phyloP scores from a whole-genome alignment of 768 basidiomycete genomes.

The Leccinum longicurvipes region DNA sequence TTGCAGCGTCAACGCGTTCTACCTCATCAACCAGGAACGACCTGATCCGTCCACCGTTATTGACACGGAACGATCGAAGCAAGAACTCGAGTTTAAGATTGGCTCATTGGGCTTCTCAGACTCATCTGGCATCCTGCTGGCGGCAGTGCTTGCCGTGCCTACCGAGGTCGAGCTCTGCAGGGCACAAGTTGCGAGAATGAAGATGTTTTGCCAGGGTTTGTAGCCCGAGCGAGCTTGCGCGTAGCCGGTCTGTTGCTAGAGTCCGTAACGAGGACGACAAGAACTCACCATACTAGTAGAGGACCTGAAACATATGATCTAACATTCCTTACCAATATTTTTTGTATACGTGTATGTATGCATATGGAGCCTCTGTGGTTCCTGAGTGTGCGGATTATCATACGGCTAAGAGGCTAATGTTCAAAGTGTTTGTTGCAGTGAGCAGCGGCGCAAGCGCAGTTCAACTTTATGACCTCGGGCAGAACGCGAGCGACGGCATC shows the following conservation, averaged over 20 bases:
- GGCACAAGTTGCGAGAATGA: slow-evolving; percentile 67
- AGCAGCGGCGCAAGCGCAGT: too few species aligned
- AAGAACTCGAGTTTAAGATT: slow-evolving; percentile 87
- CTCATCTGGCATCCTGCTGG: slow-evolving; percentile 61
- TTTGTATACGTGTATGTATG: neutral
- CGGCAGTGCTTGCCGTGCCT: slow-evolving; percentile 39
- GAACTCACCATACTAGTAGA: neutral
- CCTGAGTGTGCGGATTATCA: too few species aligned
- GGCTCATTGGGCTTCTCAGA: slow-evolving; percentile 87
- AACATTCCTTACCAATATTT: neutral
- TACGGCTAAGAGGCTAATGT: too few species aligned
- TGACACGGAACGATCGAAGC: slow-evolving; percentile 58
- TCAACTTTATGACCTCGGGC: too few species aligned
- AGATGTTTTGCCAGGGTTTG: slow-evolving; percentile 63
- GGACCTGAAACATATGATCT: neutral
- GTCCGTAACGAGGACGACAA: neutral
- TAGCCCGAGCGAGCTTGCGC: slow-evolving; percentile 24
- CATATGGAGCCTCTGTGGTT: neutral
- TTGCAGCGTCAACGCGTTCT: slow-evolving; percentile 82
- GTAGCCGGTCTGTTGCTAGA: neutral
- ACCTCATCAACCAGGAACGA: slow-evolving; percentile 73
- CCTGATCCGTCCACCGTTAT: slow-evolving; percentile 44
- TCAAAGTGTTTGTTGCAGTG: too few species aligned
- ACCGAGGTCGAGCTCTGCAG: slow-evolving; percentile 72
- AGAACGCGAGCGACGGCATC: too few species aligned